A percentile compares a stretch with the other conserved stretches of the same genome.
phyloP scores from a whole-genome alignment of 805 yeast genomes.

The Metschnikowia drakensbergensis region DNA sequence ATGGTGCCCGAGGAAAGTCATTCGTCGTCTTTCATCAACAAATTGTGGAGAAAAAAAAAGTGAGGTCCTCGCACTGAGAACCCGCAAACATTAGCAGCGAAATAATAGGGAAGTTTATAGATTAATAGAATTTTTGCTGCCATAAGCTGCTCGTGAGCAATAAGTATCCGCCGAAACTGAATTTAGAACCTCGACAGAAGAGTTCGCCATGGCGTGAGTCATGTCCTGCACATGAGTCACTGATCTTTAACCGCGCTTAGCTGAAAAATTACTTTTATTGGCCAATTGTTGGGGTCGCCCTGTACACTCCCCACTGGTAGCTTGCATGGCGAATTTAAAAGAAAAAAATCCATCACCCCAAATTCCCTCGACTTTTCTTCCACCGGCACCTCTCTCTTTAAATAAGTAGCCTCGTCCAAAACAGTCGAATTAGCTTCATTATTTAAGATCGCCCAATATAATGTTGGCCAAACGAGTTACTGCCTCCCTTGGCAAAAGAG shows the following conservation, averaged over 20 bases:
- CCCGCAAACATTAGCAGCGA: not conserved
- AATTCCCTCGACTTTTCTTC: not conserved
- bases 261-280: slow-evolving; percentile 29
- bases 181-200: not conserved
- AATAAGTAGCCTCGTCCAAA: not conserved
- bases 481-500: slow-evolving; percentile 9
- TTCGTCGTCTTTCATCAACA: slow-evolving; percentile 15
- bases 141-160: not conserved
- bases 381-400: not conserved
- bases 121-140: slow-evolving; percentile 3
- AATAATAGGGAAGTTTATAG: slow-evolving; percentile 1
- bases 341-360: not conserved
- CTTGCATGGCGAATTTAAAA: slow-evolving; percentile 4
- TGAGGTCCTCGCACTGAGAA: not conserved
- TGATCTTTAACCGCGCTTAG: slow-evolving; percentile 43
- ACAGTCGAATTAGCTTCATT: not conserved
- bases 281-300: slow-evolving; percentile 10
- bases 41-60: slow-evolving; percentile 22
- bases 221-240: slow-evolving; percentile 10
- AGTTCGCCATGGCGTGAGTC: slow-evolving; percentile 5
- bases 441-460: not conserved
- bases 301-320: slow-evolving; percentile 1
- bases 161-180: not conserved
- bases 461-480: slow-evolving; percentile 15
- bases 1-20: slow-evolving; percentile 8